phyloP scores from a whole-genome alignment of 176 grass and related monocot genomes.

The Chrysopogon serrulatus region DNA sequence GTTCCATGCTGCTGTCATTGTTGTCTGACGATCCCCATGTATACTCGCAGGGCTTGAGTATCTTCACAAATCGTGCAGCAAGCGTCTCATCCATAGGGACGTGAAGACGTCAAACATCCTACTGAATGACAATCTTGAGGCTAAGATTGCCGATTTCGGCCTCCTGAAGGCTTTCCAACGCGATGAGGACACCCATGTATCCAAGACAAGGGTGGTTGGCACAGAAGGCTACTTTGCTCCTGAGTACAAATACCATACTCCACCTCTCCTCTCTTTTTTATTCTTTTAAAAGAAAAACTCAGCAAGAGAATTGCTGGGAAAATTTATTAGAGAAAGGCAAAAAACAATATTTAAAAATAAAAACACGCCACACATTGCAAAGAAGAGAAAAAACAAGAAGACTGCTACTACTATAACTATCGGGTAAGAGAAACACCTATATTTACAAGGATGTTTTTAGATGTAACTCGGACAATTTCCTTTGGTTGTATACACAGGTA shows the following conservation, averaged over 20 bases:
- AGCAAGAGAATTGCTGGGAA: too few species aligned
- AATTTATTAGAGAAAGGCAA: too few species aligned
- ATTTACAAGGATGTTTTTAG: too few species aligned
- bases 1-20: background rate
- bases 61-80: slow-evolving; percentile 50
- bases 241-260: slow-evolving; percentile 25
- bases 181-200: slow-evolving; percentile 3
- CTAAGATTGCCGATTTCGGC: slow-evolving; percentile 60
- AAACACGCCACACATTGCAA: too few species aligned
- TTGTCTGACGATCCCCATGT: background rate
- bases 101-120: slow-evolving; percentile 57
- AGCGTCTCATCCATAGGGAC: slow-evolving; percentile 45
- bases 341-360: too few species aligned
- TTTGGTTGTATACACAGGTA: slow-evolving; percentile 8
- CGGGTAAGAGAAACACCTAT: too few species aligned
- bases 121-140: slow-evolving; percentile 41
- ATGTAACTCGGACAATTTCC: too few species aligned
- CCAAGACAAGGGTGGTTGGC: slow-evolving; percentile 1
- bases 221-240: slow-evolving; percentile 61
- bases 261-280: background rate
- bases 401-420: background rate
- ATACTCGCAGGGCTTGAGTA: slow-evolving; percentile 43
- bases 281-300: background rate
- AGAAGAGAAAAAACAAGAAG: too few species aligned
- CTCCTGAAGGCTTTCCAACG: slow-evolving; percentile 24